Evolutionary conservation across 1,284 basidiomycete species (phyloP), one percentile per base, ranked within the genome.

Genomic region (Exobasidium cylindrosporum): DNA sequence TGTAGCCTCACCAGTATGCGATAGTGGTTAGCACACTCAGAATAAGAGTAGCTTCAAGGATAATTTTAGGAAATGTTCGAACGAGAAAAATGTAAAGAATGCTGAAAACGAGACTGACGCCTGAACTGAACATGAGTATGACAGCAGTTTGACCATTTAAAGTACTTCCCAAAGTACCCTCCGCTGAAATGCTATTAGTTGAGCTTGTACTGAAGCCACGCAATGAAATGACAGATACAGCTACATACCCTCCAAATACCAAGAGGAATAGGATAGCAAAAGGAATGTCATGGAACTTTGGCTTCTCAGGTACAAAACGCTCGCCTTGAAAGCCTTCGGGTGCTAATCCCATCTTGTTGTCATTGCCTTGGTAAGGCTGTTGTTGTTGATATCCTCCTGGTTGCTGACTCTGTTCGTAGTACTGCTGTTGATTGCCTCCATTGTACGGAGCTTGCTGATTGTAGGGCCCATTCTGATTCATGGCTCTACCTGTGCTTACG

Each of bases 91-190:
- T 81, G 69, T 85, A 82, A 56, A 81, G 40, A 45, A 75, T 58
- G 1, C 80, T 77, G 10, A 88, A 84, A 14, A 87, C 76, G 17
- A 89, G 79, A 1, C 85, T 87, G 26, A 86, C 83, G 4, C 83
- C 88, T 13, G 86, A 86, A 58, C 87, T 85, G 50, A 89, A 80
- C 46, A 89, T 83, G 46, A 92, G 84, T 35, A 93, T 84, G 76
- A 89, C 88, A 6, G 85, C 83, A 0, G 87, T 84, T 83, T 82
- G 80, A 13, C 65, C 63, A 93, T 84, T 79, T 91, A 88, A 21
- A 84, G 80, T 83, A 93, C 90, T 21, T 88, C 91, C 69, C 91
- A 85, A 30, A 89, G 87, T 11, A 89, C 92, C 46, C 13, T 21
- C 59, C 2, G 43, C 23, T n/a, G 57, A 45, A 6, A 56, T 30